Base-by-base conservation (phyloP, 805 yeast species). In the Candida parachauliodes region DNA sequence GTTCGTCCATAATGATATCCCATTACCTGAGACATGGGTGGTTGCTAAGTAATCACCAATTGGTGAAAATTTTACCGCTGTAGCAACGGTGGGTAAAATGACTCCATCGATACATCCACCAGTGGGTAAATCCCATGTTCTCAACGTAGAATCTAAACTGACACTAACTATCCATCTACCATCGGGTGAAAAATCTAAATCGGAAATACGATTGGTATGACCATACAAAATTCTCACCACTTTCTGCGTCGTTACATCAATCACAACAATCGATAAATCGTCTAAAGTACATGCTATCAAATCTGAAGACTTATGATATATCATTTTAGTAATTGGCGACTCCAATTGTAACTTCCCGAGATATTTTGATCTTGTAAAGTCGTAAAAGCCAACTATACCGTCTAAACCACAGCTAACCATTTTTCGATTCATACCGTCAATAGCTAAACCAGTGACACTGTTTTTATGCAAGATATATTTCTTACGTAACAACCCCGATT, bases 111-210 rank as follows among this genome's bases (percentile, higher is more conserved):
- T 88, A 60, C 98, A 91, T 1, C 89, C 87, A 34, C 98, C 98
- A 1, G 96, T 84, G 28, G 98, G 98, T 42, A 93, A 74, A 59
- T 93, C 98, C 98, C 98, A 93, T 0, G 96, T 88, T 52, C 98
- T 77, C 34, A 93, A 70, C 0, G 98, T 88, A 2, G 86, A 73
- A 56, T 93, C 99, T 43, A 88, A 68, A 1, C 88, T 74, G 1
- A 86, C 80, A 17, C 93, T 79, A 7, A 93, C 80, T 24, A 93
- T 65, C 97, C 98, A 93, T 57, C 97, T 79, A 24, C 97, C 98
- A 57, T 89, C 91, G 4, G 96, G 94, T 3, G 95, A 81, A 54
- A 93, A 91, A 57, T 87, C 97, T 57, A 91, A 60, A 1, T 86
- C 74, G 0, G 97, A 88, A 46, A 93, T 80, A 52, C 96, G 74